A percentile compares a stretch with the other conserved stretches of the same genome.
These are phyloP conservation scores for Apophysomyces variabilis DNA, from an alignment of 371 early-diverging fungal genomes.

Conservation along the genomic window DNA sequence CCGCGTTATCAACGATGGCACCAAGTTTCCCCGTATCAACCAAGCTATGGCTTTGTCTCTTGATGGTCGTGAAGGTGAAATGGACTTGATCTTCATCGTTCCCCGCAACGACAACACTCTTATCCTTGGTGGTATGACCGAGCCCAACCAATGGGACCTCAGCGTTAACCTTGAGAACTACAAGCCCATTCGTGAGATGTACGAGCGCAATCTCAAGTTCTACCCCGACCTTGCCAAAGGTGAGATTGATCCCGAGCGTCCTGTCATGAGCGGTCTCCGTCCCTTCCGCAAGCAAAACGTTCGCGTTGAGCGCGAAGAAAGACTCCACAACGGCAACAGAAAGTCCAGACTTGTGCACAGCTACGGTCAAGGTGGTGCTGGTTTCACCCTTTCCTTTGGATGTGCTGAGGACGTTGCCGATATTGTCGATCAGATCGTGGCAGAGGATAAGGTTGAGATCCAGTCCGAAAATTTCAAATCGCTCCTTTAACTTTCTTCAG, in stretches of 20 bases:
- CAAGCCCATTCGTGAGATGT: constrained; percentile 10
- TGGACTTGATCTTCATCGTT: constrained; percentile 9
- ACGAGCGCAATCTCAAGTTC: constrained; percentile 7
- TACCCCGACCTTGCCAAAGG: constrained; percentile 4
- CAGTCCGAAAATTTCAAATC: constrained; percentile 6
- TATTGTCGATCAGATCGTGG: constrained; percentile 20
- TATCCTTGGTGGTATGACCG: constrained; percentile 9
- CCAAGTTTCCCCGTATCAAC: constrained; percentile 7
- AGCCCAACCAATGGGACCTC: constrained; percentile 8
- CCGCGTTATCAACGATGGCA: constrained; percentile 5
- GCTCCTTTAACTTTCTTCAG: not conserved
- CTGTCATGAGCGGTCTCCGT: not conserved
- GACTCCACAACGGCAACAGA: constrained; percentile 1
- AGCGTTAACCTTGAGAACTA: constrained; percentile 7
- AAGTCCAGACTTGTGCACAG: constrained; percentile 3
- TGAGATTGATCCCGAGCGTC: not conserved
- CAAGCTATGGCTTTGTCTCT: constrained; percentile 10
- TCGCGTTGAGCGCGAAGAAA: constrained; percentile 7
- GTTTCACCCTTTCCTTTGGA: constrained; percentile 7
- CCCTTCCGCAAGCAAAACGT: constrained; percentile 12
- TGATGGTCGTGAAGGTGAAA: constrained; percentile 5
- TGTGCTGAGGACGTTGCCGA: constrained; percentile 11
- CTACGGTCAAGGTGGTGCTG: constrained; percentile 9
- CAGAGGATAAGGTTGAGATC: constrained; percentile 1
- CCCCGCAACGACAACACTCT: constrained; percentile 9